phyloP scores from a whole-genome alignment of 208 protist species.

The Trypanosoma cruzi region DNA sequence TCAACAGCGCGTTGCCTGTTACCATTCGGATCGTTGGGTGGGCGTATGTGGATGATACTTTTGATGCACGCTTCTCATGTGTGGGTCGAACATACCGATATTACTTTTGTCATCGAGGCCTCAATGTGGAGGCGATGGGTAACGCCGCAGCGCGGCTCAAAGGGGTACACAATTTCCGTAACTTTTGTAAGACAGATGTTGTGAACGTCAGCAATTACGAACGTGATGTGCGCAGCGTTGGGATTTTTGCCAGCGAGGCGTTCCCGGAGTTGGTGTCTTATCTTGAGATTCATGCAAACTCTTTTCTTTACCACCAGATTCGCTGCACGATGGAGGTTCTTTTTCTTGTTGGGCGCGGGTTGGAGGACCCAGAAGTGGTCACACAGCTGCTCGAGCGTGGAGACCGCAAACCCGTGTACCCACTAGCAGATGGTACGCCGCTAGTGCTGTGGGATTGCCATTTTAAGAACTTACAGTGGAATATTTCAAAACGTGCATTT shows the following conservation, averaged over 20 bases:
- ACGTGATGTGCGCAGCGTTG: conserved; percentile 69
- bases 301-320: conserved; percentile 98
- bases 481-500: conserved; percentile 58
- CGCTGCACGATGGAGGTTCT: conserved; percentile 95
- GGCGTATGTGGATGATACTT: conserved; percentile 84
- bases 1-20: conserved; percentile 94
- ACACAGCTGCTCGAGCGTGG: conserved; percentile 57
- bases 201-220: conserved; percentile 92
- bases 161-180: conserved; percentile 97
- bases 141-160: conserved; percentile 79
- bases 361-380: conserved; percentile 72
- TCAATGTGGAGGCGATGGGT: conserved; percentile 91
- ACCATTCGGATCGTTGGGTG: conserved; percentile 96
- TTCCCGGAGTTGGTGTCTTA: conserved; percentile 79
- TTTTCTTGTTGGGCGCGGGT: conserved; percentile 83
- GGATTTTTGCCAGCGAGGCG: conserved; percentile 53
- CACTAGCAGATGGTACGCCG: conserved; percentile 74
- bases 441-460: conserved; percentile 86
- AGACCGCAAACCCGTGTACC: conserved; percentile 77
- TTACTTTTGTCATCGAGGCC: conserved; percentile 85
- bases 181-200: conserved; percentile 98
- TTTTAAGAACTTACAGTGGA: conserved; percentile 65
- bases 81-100: conserved; percentile 92
- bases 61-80: conserved; percentile 94
- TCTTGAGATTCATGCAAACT: conserved; percentile 92